Evolutionary conservation across 352 stramenopile species (phyloP).

Genomic region (Phytopythium mirpurense): DNA sequence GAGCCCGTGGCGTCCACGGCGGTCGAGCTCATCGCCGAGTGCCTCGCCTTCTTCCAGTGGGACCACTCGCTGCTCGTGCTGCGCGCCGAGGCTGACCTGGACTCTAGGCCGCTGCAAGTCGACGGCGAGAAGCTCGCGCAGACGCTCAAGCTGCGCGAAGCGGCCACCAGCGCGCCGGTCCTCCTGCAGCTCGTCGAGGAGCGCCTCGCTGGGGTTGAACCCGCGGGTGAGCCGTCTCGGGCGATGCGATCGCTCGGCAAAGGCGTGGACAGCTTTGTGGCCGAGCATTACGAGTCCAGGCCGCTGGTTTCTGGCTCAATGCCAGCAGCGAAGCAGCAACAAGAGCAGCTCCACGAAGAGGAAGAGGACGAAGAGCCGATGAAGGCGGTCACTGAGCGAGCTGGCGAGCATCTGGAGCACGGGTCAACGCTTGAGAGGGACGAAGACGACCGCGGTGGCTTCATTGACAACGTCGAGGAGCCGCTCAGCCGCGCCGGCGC

Average conservation of each 20-base stretch:
- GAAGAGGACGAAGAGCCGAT: constrained; percentile 7
- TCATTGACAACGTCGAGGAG: background rate
- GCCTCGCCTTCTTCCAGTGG: constrained; percentile 52
- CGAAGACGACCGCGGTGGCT: background rate
- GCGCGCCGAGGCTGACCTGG: constrained; percentile 31
- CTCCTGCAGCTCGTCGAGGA: constrained; percentile 29
- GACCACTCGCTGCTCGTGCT: constrained; percentile 53
- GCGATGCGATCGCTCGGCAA: no score
- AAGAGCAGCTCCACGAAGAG: constrained; percentile 1
- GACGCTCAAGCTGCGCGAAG: constrained; percentile 16
- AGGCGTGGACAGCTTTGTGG: no score
- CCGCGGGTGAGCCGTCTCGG: no score
- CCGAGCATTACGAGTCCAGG: background rate
- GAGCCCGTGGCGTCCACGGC: constrained; percentile 23
- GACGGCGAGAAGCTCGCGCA: constrained; percentile 5
- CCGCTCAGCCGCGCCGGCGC: background rate
- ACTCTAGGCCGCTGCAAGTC: constrained; percentile 10
- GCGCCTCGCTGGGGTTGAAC: background rate
- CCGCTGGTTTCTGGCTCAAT: background rate
- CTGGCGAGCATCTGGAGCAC: background rate
- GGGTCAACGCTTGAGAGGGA: constrained; percentile 2
- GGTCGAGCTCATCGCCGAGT: constrained; percentile 50
- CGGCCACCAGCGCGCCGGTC: constrained; percentile 7
- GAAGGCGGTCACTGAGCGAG: background rate
- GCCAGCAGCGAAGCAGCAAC: constrained; percentile 1